Evolutionary conservation across 2,329 filamentous ascomycete genomes (phyloP).

Genomic region (Calonectria henricotiae): DNA sequence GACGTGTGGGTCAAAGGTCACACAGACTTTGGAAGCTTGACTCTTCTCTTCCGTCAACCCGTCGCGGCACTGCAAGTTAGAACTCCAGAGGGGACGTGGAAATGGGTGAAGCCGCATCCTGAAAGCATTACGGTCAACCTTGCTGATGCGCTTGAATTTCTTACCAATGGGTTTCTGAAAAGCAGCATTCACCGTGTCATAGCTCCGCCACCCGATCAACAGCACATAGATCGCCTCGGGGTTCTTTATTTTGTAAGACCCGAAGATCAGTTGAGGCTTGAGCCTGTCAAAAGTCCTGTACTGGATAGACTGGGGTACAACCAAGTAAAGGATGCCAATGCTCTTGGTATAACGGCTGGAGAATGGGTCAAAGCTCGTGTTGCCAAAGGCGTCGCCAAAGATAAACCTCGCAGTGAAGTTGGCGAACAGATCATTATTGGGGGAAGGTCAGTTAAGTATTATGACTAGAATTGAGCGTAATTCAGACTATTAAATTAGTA

Average conservation of each 20-base stretch:
- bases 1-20: slow-evolving; percentile 66
- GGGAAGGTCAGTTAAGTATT: slow-evolving; percentile 1
- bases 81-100: slow-evolving; percentile 65
- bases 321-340: not conserved
- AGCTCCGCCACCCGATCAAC: slow-evolving; percentile 35
- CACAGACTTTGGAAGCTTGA: slow-evolving; percentile 71
- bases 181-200: slow-evolving; percentile 57
- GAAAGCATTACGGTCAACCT: slow-evolving; percentile 69
- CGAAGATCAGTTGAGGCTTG: slow-evolving; percentile 39
- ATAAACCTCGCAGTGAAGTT: slow-evolving; percentile 13
- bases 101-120: slow-evolving; percentile 64
- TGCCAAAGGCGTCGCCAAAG: slow-evolving; percentile 4
- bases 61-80: slow-evolving; percentile 70
- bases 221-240: slow-evolving; percentile 35
- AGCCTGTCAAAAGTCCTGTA: slow-evolving; percentile 5
- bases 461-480: not conserved
- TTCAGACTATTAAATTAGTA: not conserved
- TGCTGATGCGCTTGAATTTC: slow-evolving; percentile 64
- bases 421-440: slow-evolving; percentile 9
- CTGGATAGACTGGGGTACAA: not conserved
- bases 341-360: not conserved
- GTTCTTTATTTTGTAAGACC: slow-evolving; percentile 61
- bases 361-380: slow-evolving; percentile 16
- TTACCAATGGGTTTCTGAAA: slow-evolving; percentile 66
- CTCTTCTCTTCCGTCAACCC: slow-evolving; percentile 72